A percentile compares a stretch with the other conserved stretches of the same genome.
Evolutionary conservation across 495 filamentous ascomycete species (phyloP).

Genomic region (Podospora australis): DNA sequence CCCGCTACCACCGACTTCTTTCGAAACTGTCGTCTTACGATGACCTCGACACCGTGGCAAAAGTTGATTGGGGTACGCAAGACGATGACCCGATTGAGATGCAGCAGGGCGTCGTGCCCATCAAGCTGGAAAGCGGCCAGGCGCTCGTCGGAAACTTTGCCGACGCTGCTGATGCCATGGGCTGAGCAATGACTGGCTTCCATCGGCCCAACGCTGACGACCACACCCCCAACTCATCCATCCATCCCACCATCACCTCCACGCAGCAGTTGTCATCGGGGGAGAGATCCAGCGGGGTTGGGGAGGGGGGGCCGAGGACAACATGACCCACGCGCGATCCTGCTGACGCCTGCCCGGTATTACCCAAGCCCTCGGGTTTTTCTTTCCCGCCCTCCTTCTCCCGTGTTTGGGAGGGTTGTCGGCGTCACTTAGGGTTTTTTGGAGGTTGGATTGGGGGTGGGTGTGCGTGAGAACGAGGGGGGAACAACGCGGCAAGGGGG

Average conservation of each 20-base stretch:
- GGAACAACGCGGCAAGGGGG: neutral
- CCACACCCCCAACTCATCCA: neutral
- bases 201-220: neutral
- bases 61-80: conserved; percentile 40
- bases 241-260: no score
- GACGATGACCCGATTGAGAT: conserved; percentile 43
- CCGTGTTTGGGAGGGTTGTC: neutral
- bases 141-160: conserved; percentile 45
- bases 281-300: no score
- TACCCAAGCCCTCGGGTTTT: neutral
- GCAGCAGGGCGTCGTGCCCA: conserved; percentile 30
- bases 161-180: conserved; percentile 39
- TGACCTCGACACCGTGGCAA: conserved; percentile 28
- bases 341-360: conserved; percentile 9
- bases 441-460: conserved; percentile 12
- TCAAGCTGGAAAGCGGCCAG: conserved; percentile 40
- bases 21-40: conserved; percentile 42
- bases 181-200: conserved; percentile 19
- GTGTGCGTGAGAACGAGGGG: neutral
- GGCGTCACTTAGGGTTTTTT: neutral
- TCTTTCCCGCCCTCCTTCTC: neutral
- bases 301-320: neutral
- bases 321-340: conserved; percentile 9
- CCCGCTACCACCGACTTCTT: conserved; percentile 47
- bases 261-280: no score